A percentile compares a stretch with the other conserved stretches of the same genome.
phyloP scores from a whole-genome alignment of 106 monocot species.

The Dactylorhiza incarnata region DNA sequence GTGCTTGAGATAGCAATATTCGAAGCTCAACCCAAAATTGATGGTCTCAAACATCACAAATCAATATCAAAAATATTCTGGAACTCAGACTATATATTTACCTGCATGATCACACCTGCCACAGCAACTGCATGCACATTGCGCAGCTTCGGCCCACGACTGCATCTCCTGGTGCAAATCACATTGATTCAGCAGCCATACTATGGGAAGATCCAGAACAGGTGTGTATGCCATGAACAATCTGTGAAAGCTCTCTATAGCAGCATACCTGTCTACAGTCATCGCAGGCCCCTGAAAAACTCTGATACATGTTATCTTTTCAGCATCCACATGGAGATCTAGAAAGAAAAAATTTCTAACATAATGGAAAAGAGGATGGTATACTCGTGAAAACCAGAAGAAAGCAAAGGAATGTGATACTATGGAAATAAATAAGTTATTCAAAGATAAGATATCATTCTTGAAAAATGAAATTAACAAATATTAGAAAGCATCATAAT shows the following conservation, averaged over 20 bases:
- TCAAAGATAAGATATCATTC: no score
- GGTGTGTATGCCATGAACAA: conserved; percentile 89
- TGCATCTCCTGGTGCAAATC: conserved; percentile 99
- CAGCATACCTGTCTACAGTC: conserved; percentile 82
- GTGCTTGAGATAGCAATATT: no score
- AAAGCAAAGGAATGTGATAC: neutral
- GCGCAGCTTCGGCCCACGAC: conserved; percentile 98
- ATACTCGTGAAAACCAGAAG: neutral
- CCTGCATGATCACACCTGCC: conserved; percentile 99
- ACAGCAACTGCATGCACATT: conserved; percentile 99
- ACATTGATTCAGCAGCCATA: conserved; percentile 94
- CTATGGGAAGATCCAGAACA: conserved; percentile 97
- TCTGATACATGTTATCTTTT: neutral
- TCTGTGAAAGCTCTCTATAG: conserved; percentile 90
- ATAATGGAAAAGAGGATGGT: neutral
- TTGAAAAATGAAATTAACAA: no score
- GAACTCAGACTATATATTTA: conserved; percentile 8
- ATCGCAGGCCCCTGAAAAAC: conserved; percentile 62
- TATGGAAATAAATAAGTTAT: no score
- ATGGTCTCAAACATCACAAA: no score
- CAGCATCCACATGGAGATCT: neutral
- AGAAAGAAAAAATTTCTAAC: neutral
- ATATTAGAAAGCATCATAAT: no score
- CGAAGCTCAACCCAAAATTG: no score
- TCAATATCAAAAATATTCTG: neutral